Conservation (phyloP, 306 rosid species). For the Quercus suber region DNA sequence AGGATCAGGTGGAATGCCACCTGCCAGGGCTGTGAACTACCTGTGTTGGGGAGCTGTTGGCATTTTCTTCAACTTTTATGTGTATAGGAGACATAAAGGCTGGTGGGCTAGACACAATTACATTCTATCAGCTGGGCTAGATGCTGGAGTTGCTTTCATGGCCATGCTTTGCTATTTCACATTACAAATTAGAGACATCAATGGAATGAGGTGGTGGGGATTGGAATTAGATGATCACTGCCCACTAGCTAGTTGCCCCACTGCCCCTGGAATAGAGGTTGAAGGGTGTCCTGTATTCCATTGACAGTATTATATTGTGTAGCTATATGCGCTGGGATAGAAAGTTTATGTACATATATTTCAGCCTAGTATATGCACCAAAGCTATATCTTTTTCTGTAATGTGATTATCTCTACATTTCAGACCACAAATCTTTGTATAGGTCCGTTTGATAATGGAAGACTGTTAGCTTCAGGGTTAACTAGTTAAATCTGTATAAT, state of each 20-base stretch:
- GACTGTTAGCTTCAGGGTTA: too few relatives aligned
- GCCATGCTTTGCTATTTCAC: conserved; percentile 45
- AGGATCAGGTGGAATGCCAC: conserved; percentile 29
- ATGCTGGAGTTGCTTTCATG: conserved; percentile 65
- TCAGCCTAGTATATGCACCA: too few relatives aligned
- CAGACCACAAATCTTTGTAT: too few relatives aligned
- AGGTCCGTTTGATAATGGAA: too few relatives aligned
- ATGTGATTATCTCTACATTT: too few relatives aligned
- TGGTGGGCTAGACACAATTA: conserved; percentile 82
- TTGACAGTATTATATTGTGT: neutral
- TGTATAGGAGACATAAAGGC: conserved; percentile 32
- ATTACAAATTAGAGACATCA: conserved; percentile 33
- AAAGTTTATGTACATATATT: too few relatives aligned
- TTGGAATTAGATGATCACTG: conserved; percentile 42
- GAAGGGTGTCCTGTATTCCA: conserved; percentile 47
- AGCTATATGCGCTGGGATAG: too few relatives aligned
- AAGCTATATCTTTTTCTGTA: too few relatives aligned
- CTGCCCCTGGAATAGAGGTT: conserved; percentile 53
- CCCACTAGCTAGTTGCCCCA: conserved; percentile 57
- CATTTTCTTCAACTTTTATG: conserved; percentile 54
- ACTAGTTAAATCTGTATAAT: too few relatives aligned
- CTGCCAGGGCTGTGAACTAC: conserved; percentile 44
- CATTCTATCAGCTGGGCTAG: conserved; percentile 67
- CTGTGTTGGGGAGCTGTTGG: conserved; percentile 56
- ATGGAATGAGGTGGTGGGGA: conserved; percentile 74